Evolutionary conservation across 1,284 basidiomycete species (phyloP), one percentile per base, ranked within the genome.

Genomic region (Malassezia equina): DNA sequence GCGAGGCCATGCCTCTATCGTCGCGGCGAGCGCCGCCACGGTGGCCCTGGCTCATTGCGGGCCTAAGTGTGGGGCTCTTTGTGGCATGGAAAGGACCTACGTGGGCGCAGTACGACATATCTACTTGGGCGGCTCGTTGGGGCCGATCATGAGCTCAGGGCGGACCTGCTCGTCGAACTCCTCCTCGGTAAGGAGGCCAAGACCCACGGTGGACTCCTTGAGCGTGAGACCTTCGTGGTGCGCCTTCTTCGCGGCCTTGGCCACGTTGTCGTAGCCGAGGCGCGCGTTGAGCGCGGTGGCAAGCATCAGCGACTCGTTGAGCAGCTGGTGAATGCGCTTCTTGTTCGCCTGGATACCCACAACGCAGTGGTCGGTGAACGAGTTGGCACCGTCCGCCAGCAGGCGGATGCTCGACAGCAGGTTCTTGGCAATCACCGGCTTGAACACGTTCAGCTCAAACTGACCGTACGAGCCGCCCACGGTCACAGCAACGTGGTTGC

Each of bases 381-480:
- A 52, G 19, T 64, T 48, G 0, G 61, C 74, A 81, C 91, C 94
- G 78, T 98, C 94, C 51, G 89, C 83, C 46, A 98, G 80, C 49
- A 99, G 79, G 21, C 93, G 84, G 75, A 98, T 91, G 73, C 88
- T 91, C 77, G 93, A 90, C 55, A 98, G 79, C 36, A 98, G 85
- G 77, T 96, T 98, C 80, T 91, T 94, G 78, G 93, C 90, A 65
- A 98, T 86, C 61, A 98, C 90, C 41, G 94, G 94, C 79, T 99
- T 99, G 82, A 96, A 99, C 25, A 98, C 94, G 77, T 99, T 98
- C 69, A 89, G 86, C 81, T 99, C 94, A 73, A 99, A 98, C 75
- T 98, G 93, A 47, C 94, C 94, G 73, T 85, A 90, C 4, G 89
- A 84, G 53, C 94, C 90, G 39, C 90, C 93, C 60, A 99, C 80